Percentiles rank a stretch among this genome's conserved stretches.
phyloP scores from a whole-genome alignment of 768 basidiomycete species.

The Mycena latifolia region DNA sequence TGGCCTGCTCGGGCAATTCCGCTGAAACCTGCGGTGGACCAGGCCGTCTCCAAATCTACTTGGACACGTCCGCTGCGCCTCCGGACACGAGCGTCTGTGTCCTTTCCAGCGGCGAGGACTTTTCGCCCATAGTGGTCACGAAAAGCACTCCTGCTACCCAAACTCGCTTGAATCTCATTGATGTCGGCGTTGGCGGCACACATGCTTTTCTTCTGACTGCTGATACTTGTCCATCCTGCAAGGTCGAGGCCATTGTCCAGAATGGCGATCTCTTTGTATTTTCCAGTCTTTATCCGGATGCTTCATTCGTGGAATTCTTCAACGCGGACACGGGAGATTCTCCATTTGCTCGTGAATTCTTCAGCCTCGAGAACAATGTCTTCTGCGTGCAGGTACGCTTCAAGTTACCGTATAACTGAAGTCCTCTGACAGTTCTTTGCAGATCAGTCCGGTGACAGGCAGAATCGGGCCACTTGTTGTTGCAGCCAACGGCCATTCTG shows the following conservation, averaged over 20 bases:
- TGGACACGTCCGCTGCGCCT: conserved; percentile 40
- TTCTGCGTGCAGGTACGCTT: no score
- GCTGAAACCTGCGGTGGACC: conserved; percentile 61
- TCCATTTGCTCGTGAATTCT: no score
- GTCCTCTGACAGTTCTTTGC: no score
- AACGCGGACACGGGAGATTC: no score
- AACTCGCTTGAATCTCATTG: conserved; percentile 22
- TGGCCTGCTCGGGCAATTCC: conserved; percentile 58
- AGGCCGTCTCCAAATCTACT: conserved; percentile 58
- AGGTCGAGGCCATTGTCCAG: conserved; percentile 13
- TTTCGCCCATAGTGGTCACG: conserved; percentile 30
- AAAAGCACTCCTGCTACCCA: conserved; percentile 35
- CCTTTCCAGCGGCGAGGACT: conserved; percentile 33
- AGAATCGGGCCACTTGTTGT: no score
- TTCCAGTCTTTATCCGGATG: conserved; percentile 15
- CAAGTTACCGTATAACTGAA: no score
- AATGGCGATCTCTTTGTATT: conserved; percentile 6
- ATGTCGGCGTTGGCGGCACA: conserved; percentile 12
- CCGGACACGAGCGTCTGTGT: conserved; percentile 34
- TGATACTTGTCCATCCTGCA: conserved; percentile 14
- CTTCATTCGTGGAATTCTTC: conserved; percentile 16
- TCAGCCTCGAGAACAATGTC: no score
- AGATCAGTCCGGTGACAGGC: no score
- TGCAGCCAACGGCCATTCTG: no score
- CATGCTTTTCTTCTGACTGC: conserved; percentile 18